phyloP scores from a whole-genome alignment of 2,329 filamentous ascomycete genomes.

The Cladosporium austrohemisphaericum region DNA sequence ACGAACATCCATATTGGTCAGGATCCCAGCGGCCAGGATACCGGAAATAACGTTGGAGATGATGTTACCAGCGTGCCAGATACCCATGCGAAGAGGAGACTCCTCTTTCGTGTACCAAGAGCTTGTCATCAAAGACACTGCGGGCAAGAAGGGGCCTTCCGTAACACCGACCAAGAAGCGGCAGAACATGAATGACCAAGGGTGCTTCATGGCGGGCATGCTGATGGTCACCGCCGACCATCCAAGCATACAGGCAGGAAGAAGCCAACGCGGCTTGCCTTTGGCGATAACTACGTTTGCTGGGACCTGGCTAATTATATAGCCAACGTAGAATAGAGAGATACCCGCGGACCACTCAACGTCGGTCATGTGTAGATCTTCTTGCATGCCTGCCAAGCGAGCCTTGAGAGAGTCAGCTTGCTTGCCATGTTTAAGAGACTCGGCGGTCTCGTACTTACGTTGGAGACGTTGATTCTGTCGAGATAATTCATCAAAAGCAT shows the following conservation, averaged over 20 bases:
- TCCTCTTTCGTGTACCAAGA: conserved; percentile 53
- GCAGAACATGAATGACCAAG: conserved; percentile 35
- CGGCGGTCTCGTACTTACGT: conserved; percentile 31
- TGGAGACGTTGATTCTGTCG: conserved; percentile 41
- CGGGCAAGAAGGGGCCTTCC: conserved; percentile 48
- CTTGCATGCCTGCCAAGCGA: conserved; percentile 39
- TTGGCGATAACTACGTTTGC: conserved; percentile 37
- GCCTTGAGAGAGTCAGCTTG: not conserved
- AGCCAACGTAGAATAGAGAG: conserved; percentile 43
- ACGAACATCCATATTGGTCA: conserved; percentile 60
- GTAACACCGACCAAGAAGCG: conserved; percentile 41
- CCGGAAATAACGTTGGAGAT: conserved; percentile 51
- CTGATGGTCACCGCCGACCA: conserved; percentile 34
- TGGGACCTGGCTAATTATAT: conserved; percentile 35
- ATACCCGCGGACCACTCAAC: conserved; percentile 44
- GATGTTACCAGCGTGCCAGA: conserved; percentile 51
- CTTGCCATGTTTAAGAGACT: not conserved
- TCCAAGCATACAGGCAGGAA: conserved; percentile 31
- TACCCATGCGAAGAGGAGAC: conserved; percentile 47
- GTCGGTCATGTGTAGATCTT: conserved; percentile 43
- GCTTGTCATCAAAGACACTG: conserved; percentile 45
- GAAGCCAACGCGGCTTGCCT: conserved; percentile 31
- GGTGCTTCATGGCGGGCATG: conserved; percentile 35
- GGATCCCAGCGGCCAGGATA: conserved; percentile 58
- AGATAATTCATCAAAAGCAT: conserved; percentile 17